Evolutionary conservation across 164 flowering plant species (phyloP).

Genomic region (Dillenia turbinata): DNA sequence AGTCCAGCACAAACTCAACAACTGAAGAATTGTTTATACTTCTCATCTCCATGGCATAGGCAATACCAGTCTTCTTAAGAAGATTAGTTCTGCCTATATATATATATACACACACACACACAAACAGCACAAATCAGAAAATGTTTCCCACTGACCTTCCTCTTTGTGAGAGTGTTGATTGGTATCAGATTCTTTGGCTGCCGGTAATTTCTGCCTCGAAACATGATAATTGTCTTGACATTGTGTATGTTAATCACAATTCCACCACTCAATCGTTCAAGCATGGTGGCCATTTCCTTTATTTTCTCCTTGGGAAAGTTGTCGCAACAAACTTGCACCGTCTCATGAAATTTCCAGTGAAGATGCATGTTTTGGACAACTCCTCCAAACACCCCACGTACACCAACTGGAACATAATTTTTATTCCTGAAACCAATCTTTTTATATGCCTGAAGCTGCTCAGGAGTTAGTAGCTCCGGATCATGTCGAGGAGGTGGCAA

Average conservation of each 20-base stretch:
- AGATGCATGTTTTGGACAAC: constrained; percentile 99
- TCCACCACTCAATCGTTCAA: constrained; percentile 95
- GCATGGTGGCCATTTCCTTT: constrained; percentile 95
- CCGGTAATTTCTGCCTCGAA: constrained; percentile 96
- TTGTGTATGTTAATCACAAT: constrained; percentile 89
- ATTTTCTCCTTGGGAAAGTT: constrained; percentile 96
- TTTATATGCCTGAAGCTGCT: constrained; percentile 92
- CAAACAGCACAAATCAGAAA: not conserved
- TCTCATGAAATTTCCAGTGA: constrained; percentile 99
- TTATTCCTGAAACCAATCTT: constrained; percentile 90
- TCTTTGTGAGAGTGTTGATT: constrained; percentile 90
- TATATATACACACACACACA: too few species aligned
- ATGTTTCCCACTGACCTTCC: constrained; percentile 60
- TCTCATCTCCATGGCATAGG: too few species aligned
- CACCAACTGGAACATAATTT: constrained; percentile 96
- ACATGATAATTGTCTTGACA: constrained; percentile 97
- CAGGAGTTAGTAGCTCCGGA: constrained; percentile 91
- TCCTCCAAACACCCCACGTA: constrained; percentile 99
- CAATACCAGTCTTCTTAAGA: too few species aligned
- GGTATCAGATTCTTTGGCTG: constrained; percentile 96
- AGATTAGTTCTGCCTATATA: too few species aligned
- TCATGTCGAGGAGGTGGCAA: constrained; percentile 85
- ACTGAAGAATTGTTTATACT: too few species aligned
- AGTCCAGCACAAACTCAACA: too few species aligned
- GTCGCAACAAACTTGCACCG: constrained; percentile 98